phyloP scores from a whole-genome alignment of 306 rosid genomes.

The Vicia sativa region DNA sequence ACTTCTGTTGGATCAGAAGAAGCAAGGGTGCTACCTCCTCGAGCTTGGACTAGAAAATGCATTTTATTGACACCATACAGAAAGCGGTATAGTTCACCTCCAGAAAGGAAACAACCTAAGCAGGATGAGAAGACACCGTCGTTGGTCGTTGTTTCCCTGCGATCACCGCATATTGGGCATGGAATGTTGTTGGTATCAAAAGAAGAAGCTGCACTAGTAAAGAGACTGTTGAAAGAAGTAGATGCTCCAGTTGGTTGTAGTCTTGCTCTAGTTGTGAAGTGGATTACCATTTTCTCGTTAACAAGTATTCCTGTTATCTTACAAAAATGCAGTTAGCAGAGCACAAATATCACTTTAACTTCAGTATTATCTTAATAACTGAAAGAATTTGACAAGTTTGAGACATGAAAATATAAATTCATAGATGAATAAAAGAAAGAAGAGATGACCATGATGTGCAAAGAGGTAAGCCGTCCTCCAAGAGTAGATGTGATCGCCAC shows the following conservation, averaged over 20 bases:
- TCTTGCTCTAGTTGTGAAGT: constrained; percentile 59
- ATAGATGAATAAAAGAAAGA: neutral
- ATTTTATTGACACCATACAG: constrained; percentile 54
- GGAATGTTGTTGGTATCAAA: constrained; percentile 40
- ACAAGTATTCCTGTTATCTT: constrained; percentile 62
- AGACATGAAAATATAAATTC: neutral
- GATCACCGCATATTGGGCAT: constrained; percentile 61
- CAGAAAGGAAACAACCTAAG: constrained; percentile 64
- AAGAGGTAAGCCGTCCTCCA: constrained; percentile 72
- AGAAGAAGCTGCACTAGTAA: constrained; percentile 49
- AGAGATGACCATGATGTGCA: constrained; percentile 73
- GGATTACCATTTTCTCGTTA: constrained; percentile 70
- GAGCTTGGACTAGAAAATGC: constrained; percentile 61
- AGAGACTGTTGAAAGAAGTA: constrained; percentile 44
- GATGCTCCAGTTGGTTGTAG: constrained; percentile 54
- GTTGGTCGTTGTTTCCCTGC: constrained; percentile 33
- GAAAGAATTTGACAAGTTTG: neutral
- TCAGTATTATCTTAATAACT: constrained; percentile 11
- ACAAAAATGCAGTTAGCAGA: constrained; percentile 16
- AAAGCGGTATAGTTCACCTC: constrained; percentile 58
- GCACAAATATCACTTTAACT: constrained; percentile 4
- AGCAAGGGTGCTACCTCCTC: constrained; percentile 82
- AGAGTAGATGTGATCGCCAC: constrained; percentile 83
- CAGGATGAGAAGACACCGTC: constrained; percentile 66
- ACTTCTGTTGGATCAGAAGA: constrained; percentile 49